phyloP scores from a whole-genome alignment of 2,329 filamentous ascomycete species.

The Dendryphion nanum region DNA sequence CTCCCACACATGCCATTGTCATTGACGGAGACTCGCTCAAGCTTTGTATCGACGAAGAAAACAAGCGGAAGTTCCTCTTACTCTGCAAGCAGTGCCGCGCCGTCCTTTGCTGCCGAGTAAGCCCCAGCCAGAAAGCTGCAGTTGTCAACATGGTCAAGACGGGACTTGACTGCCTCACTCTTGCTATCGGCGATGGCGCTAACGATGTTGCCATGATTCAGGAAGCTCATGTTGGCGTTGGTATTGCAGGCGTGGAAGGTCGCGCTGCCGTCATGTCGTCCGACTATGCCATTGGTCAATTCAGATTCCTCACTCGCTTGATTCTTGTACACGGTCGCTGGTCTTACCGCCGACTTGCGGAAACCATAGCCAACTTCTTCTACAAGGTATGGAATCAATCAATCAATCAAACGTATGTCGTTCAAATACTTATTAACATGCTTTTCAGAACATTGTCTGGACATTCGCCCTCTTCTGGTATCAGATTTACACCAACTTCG shows the following conservation, averaged over 20 bases:
- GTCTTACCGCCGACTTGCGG: constrained; percentile 91
- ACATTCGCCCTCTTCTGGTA: constrained; percentile 97
- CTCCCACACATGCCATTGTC: constrained; percentile 84
- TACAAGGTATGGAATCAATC: constrained; percentile 93
- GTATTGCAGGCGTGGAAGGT: constrained; percentile 84
- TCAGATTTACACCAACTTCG: constrained; percentile 92
- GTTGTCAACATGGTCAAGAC: constrained; percentile 95
- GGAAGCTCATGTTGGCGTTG: constrained; percentile 83
- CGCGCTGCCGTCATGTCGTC: constrained; percentile 81
- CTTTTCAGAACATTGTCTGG: constrained; percentile 83
- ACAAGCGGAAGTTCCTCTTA: constrained; percentile 90
- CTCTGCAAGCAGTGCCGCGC: constrained; percentile 97
- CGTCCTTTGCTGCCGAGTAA: constrained; percentile 95
- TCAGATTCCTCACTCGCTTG: constrained; percentile 77
- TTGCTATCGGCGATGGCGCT: constrained; percentile 85
- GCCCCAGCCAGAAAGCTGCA: constrained; percentile 94
- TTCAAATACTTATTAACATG: too few relatives aligned
- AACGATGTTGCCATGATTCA: constrained; percentile 96
- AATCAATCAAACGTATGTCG: too few relatives aligned
- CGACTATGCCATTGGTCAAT: constrained; percentile 87
- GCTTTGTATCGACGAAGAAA: constrained; percentile 74
- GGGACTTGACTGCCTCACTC: constrained; percentile 91
- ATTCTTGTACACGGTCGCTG: constrained; percentile 80
- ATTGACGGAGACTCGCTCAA: constrained; percentile 94
- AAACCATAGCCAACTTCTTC: constrained; percentile 98